Evolutionary conservation across 257 asterid species (phyloP).

Genomic region (Solanum rostratum): DNA sequence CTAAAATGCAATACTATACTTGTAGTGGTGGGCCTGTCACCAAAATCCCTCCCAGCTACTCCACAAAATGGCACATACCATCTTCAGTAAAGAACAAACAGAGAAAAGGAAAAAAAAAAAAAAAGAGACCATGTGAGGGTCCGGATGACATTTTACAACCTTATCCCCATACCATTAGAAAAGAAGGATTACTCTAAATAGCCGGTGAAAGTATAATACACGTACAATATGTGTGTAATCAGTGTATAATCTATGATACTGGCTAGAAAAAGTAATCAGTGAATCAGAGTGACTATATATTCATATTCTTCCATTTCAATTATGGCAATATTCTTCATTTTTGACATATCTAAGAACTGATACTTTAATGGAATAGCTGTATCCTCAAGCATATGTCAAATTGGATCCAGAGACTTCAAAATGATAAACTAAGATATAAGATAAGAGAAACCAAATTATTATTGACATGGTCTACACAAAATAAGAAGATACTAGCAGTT

Average conservation of each 20-base stretch:
- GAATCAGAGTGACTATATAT: not conserved
- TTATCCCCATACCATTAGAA: constrained; percentile 3
- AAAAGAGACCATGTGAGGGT: constrained; percentile 5
- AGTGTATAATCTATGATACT: too few relatives aligned
- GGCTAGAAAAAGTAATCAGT: too few relatives aligned
- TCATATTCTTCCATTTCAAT: not conserved
- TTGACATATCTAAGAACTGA: not conserved
- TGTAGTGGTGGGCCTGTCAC: constrained; percentile 2
- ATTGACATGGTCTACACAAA: not conserved
- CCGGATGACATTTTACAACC: not conserved
- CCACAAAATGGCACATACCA: constrained; percentile 4
- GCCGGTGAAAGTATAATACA: not conserved
- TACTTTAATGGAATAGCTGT: not conserved
- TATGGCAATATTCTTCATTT: not conserved
- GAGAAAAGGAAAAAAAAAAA: not conserved
- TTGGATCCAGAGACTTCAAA: not conserved
- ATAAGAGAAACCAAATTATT: not conserved
- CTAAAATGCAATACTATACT: not conserved
- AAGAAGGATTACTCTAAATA: not conserved
- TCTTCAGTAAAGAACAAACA: constrained; percentile 13
- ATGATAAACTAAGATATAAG: not conserved
- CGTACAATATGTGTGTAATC: not conserved
- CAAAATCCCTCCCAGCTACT: constrained; percentile 1
- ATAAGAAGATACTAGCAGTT: not conserved
- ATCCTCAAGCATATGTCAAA: not conserved